Conservation (phyloP, 192 early-diverging fungal species). For the Dissophora ornata region DNA sequence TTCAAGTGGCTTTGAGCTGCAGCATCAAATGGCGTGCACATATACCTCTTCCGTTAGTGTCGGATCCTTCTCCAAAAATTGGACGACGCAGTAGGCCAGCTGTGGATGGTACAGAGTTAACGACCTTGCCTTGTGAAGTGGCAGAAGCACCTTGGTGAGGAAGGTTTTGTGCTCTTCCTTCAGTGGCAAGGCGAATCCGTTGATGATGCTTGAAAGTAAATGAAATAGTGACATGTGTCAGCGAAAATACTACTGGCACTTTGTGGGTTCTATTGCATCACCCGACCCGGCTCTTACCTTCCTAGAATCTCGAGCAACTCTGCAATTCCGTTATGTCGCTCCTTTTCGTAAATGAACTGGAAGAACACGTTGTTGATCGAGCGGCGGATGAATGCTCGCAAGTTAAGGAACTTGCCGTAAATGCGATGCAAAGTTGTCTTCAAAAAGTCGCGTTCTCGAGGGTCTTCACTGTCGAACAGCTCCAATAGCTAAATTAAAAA, state of each 20-base stretch:
- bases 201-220: slow-evolving; percentile 89
- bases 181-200: slow-evolving; percentile 97
- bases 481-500: slow-evolving; percentile 80
- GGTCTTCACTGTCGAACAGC: slow-evolving; percentile 99
- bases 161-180: slow-evolving; percentile 99
- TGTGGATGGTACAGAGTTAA: slow-evolving; percentile 97
- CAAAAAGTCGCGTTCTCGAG: slow-evolving; percentile 96
- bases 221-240: not conserved
- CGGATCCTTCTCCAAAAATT: slow-evolving; percentile 99
- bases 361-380: slow-evolving; percentile 99
- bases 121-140: slow-evolving; percentile 96
- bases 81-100: slow-evolving; percentile 97
- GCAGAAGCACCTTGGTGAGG: slow-evolving; percentile 91
- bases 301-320: slow-evolving; percentile 98
- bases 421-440: slow-evolving; percentile 98
- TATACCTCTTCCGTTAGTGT: slow-evolving; percentile 87
- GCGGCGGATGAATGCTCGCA: slow-evolving; percentile 95
- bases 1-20: too few relatives aligned
- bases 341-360: slow-evolving; percentile 97
- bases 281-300: slow-evolving; percentile 66
- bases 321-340: slow-evolving; percentile 97
- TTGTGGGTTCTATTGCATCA: not conserved
- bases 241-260: not conserved
- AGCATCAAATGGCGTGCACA: too few relatives aligned
- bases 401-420: slow-evolving; percentile 98